Conservation (phyloP, 2,329 filamentous ascomycete species). For the Xylaria sp. region DNA sequence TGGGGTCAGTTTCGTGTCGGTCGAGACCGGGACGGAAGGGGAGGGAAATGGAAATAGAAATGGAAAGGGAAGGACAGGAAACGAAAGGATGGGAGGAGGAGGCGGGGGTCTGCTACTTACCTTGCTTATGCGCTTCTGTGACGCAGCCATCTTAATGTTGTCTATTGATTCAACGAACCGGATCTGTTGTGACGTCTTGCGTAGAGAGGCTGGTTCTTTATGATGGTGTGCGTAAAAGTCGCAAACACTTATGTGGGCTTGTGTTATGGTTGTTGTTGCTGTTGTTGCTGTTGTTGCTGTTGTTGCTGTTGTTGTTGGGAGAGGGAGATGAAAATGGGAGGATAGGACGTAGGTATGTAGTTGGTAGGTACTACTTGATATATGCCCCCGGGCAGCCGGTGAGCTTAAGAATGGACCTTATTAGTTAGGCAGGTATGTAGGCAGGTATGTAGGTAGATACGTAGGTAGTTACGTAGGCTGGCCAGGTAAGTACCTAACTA, state of each 20-base stretch:
- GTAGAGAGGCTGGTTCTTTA: background rate
- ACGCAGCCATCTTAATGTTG: constrained; percentile 30
- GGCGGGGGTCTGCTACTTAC: constrained; percentile 15
- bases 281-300: too few relatives aligned
- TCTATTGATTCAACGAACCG: too few relatives aligned
- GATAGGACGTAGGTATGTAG: too few relatives aligned
- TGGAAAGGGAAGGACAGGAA: constrained; percentile 12
- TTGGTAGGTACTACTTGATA: background rate
- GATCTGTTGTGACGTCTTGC: background rate
- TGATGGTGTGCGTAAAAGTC: background rate
- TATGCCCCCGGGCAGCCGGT: too few relatives aligned
- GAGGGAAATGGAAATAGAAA: constrained; percentile 29
- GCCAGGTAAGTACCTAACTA: too few relatives aligned
- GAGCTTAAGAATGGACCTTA: too few relatives aligned
- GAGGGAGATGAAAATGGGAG: too few relatives aligned
- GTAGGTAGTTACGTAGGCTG: too few relatives aligned
- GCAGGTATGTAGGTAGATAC: background rate
- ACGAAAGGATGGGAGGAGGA: constrained; percentile 12
- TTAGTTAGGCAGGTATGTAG: too few relatives aligned
- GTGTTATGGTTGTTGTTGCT: too few relatives aligned
- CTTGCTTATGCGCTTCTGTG: constrained; percentile 38
- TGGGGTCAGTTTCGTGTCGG: constrained; percentile 1
- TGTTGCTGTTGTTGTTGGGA: too few relatives aligned
- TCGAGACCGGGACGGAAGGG: background rate
- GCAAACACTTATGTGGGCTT: too few relatives aligned